Evolutionary conservation across 768 basidiomycete genomes (phyloP).

Genomic region (Lactifluus subvellereus): DNA sequence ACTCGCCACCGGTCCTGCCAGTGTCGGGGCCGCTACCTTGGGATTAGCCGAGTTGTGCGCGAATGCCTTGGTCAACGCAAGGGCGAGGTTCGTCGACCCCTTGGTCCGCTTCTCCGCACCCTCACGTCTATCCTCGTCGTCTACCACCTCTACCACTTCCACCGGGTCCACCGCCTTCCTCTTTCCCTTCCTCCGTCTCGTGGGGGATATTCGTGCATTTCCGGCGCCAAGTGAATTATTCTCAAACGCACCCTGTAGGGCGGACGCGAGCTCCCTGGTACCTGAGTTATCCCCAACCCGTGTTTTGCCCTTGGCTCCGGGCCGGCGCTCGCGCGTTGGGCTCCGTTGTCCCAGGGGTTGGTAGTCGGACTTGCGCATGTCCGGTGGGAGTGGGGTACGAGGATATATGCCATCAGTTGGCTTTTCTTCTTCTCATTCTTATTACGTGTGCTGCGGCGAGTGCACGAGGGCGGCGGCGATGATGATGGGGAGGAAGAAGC

Average conservation of each 20-base stretch:
- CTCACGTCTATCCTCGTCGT: not conserved
- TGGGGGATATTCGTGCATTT: not conserved
- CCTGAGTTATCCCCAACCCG: not conserved
- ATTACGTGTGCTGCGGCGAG: not conserved
- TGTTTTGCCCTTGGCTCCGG: not conserved
- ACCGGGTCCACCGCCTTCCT: not conserved
- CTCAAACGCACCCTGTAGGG: slow-evolving; percentile 7
- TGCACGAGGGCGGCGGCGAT: not conserved
- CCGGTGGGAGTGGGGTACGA: not conserved
- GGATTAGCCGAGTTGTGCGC: slow-evolving; percentile 7
- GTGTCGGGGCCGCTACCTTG: not conserved
- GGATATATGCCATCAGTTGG: slow-evolving; percentile 7
- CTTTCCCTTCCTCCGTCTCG: not conserved
- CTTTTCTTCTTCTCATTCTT: not conserved
- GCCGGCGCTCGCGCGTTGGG: not conserved
- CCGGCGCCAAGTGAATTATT: not conserved
- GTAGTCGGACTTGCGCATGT: not conserved
- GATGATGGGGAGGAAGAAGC: not conserved
- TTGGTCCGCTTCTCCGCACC: not conserved
- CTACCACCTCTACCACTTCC: not conserved
- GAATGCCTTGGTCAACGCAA: slow-evolving; percentile 6
- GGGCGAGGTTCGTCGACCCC: not conserved
- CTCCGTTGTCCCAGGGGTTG: not conserved
- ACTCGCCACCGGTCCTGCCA: not conserved
- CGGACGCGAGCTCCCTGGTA: not conserved